These are phyloP conservation scores for Colletotrichum spinosum DNA, from an alignment of 2,329 filamentous ascomycete species.

Conservation along the genomic window DNA sequence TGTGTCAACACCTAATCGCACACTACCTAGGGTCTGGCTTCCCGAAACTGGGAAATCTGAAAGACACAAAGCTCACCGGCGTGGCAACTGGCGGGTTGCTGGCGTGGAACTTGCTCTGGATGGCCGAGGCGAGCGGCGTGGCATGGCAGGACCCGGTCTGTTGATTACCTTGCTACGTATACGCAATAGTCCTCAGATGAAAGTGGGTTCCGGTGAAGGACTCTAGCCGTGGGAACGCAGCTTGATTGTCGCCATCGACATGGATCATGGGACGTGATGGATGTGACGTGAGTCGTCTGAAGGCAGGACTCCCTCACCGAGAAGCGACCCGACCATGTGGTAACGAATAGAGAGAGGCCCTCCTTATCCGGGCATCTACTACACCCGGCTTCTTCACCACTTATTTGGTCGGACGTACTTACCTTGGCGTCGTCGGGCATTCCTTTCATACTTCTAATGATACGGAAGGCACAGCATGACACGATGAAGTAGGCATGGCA, in stretches of 20 bases:
- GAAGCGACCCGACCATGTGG: slow-evolving; percentile 37
- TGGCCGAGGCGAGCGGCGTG: slow-evolving; percentile 4
- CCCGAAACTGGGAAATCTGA: slow-evolving; percentile 19
- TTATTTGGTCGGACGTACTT: no score
- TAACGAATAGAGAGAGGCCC: slow-evolving; percentile 39
- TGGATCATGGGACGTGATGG: slow-evolving; percentile 1
- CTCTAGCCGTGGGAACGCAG: neutral
- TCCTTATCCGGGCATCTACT: slow-evolving; percentile 31
- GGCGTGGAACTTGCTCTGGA: slow-evolving; percentile 14
- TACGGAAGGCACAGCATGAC: no score
- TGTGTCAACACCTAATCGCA: no score
- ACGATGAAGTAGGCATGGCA: no score
- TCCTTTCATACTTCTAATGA: no score
- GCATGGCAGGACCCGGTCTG: neutral
- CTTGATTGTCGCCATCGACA: neutral
- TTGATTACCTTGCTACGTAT: neutral
- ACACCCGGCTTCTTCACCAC: no score
- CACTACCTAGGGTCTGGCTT: no score
- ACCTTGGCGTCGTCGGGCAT: no score
- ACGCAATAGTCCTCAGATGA: slow-evolving; percentile 4
- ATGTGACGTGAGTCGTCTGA: slow-evolving; percentile 36
- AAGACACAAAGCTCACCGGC: slow-evolving; percentile 7
- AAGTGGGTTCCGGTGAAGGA: slow-evolving; percentile 20
- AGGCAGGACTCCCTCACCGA: slow-evolving; percentile 40
- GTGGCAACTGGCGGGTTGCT: slow-evolving; percentile 14